Evolutionary conservation across 2,329 filamentous ascomycete species (phyloP).

Genomic region (Sarocladium brachiariae): DNA sequence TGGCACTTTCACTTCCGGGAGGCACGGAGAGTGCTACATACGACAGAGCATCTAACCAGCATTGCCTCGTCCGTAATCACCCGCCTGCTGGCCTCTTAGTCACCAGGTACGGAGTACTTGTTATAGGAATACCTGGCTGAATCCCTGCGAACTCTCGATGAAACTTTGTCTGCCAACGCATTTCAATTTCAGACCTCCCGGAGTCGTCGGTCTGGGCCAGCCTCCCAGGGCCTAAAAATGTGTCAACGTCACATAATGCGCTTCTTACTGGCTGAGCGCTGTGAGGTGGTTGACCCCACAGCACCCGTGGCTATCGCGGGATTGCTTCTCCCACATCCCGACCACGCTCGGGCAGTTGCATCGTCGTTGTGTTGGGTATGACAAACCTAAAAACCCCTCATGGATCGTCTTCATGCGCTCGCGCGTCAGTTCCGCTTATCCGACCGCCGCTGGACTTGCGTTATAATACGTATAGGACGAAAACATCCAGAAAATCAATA

Average conservation of each 20-base stretch:
- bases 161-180: too few relatives aligned
- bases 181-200: not conserved
- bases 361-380: not conserved
- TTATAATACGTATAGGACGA: not conserved
- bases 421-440: not conserved
- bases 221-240: not conserved
- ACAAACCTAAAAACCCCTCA: not conserved
- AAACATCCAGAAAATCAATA: not conserved
- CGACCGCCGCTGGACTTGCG: not conserved
- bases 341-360: too few relatives aligned
- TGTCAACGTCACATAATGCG: constrained; percentile 5
- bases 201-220: not conserved
- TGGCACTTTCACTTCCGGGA: too few relatives aligned
- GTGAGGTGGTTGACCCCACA: not conserved
- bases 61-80: not conserved
- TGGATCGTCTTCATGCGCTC: not conserved
- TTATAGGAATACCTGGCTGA: too few relatives aligned
- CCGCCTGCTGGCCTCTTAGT: not conserved
- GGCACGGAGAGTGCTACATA: too few relatives aligned
- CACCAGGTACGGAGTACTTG: too few relatives aligned
- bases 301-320: constrained; percentile 3
- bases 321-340: not conserved
- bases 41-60: not conserved
- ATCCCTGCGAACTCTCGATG: too few relatives aligned
- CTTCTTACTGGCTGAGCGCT: not conserved